phyloP scores from a whole-genome alignment of 2,329 filamentous ascomycete genomes.

The Basipetospora sp. region DNA sequence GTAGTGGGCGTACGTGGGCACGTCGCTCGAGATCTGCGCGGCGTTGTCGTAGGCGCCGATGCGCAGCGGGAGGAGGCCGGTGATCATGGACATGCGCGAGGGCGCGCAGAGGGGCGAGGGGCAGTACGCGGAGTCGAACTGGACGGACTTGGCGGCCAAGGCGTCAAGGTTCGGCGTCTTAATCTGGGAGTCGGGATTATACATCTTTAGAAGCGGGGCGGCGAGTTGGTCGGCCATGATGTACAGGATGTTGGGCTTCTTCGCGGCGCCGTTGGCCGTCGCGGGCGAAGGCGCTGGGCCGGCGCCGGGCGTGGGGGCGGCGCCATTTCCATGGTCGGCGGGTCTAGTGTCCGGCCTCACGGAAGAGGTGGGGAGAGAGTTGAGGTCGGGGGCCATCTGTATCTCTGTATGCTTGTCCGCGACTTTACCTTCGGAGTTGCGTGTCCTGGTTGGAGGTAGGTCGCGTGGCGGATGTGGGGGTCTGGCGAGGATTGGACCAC shows the following conservation, averaged over 20 bases:
- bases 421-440: too few species aligned
- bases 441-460: too few species aligned
- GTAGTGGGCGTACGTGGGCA: constrained; percentile 87
- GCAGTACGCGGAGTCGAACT: constrained; percentile 90
- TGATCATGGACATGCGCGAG: constrained; percentile 88
- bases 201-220: constrained; percentile 79
- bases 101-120: constrained; percentile 85
- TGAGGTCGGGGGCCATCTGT: constrained; percentile 56
- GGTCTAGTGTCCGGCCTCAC: constrained; percentile 13
- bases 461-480: background rate
- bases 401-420: too few species aligned
- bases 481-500: background rate
- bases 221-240: constrained; percentile 96
- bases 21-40: constrained; percentile 65
- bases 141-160: constrained; percentile 65
- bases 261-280: constrained; percentile 9
- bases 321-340: constrained; percentile 12
- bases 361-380: constrained; percentile 49
- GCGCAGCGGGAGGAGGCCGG: constrained; percentile 77
- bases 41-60: constrained; percentile 90
- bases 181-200: constrained; percentile 77
- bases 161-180: constrained; percentile 81
- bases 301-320: constrained; percentile 3
- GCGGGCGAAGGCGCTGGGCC: constrained; percentile 3
- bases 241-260: constrained; percentile 41